These are phyloP conservation scores for Glaciozyma martinii DNA, from an alignment of 768 basidiomycete species.

Conservation along the genomic window DNA sequence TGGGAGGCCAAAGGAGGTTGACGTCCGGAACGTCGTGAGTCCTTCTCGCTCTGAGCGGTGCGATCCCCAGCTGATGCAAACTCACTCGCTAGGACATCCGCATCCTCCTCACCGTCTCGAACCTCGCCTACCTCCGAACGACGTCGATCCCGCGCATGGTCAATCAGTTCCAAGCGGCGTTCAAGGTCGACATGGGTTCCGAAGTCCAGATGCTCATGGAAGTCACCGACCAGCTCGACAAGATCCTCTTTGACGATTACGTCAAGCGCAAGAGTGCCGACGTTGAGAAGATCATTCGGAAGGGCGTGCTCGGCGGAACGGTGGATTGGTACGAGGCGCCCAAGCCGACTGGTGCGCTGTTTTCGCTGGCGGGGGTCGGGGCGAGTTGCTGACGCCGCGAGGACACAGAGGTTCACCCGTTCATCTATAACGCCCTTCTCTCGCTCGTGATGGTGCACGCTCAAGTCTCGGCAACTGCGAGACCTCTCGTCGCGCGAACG, in stretches of 20 bases:
- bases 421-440: constrained; percentile 82
- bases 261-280: constrained; percentile 67
- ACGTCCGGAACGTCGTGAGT: constrained; percentile 29
- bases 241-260: constrained; percentile 79
- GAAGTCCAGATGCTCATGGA: constrained; percentile 70
- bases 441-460: constrained; percentile 85
- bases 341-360: constrained; percentile 69
- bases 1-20: constrained; percentile 27
- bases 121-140: constrained; percentile 67
- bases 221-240: constrained; percentile 74
- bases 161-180: constrained; percentile 64
- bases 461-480: constrained; percentile 72
- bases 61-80: not conserved
- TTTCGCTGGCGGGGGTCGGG: not conserved
- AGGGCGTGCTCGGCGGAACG: constrained; percentile 64
- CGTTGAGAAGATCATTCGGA: constrained; percentile 58
- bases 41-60: not conserved
- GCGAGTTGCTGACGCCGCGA: not conserved
- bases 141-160: constrained; percentile 69
- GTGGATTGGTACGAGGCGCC: constrained; percentile 95
- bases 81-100: constrained; percentile 62
- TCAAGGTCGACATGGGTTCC: constrained; percentile 60
- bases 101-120: constrained; percentile 77
- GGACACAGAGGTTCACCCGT: constrained; percentile 74
- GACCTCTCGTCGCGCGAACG: constrained; percentile 69